Percentiles rank a stretch among this genome's conserved stretches.
Evolutionary conservation across 2,329 filamentous ascomycete genomes (phyloP).

Genomic region (Mollisia scopiformis): DNA sequence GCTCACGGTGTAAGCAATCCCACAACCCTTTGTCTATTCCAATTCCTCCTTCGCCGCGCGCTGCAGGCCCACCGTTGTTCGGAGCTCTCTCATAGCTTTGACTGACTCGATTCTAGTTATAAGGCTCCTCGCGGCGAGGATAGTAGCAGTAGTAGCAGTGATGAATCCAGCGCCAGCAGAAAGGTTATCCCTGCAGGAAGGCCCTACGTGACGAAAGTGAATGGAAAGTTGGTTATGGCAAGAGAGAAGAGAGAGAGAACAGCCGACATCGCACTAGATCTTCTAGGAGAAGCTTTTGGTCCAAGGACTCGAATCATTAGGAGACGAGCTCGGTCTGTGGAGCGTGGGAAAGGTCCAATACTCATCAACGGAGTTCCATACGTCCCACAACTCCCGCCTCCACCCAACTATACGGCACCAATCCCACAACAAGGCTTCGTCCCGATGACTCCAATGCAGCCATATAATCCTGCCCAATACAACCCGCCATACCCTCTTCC

Average conservation of each 20-base stretch:
- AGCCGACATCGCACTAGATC: constrained; percentile 16
- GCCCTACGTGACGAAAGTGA: constrained; percentile 35
- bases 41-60: background rate
- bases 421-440: constrained; percentile 17
- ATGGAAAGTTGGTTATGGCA: constrained; percentile 34
- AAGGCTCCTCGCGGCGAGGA: constrained; percentile 7
- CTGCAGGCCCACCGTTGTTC: background rate
- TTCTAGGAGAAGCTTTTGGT: constrained; percentile 29
- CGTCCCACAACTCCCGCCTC: constrained; percentile 11
- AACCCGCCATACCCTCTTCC: background rate
- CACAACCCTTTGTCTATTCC: too few relatives aligned
- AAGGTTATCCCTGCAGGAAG: constrained; percentile 25
- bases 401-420: constrained; percentile 8
- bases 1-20: constrained; percentile 22
- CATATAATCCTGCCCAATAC: background rate
- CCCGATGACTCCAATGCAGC: background rate
- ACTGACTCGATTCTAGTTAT: constrained; percentile 13
- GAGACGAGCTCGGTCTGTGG: constrained; percentile 21
- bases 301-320: constrained; percentile 13
- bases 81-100: background rate
- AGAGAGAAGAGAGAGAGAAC: constrained; percentile 27
- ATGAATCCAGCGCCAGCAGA: background rate
- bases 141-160: background rate
- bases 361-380: constrained; percentile 22
- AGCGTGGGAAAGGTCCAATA: constrained; percentile 11